Percentiles rank a stretch among this genome's conserved stretches.
Evolutionary conservation across 2,329 filamentous ascomycete species (phyloP).

Genomic region (Aspergillus sp.): DNA sequence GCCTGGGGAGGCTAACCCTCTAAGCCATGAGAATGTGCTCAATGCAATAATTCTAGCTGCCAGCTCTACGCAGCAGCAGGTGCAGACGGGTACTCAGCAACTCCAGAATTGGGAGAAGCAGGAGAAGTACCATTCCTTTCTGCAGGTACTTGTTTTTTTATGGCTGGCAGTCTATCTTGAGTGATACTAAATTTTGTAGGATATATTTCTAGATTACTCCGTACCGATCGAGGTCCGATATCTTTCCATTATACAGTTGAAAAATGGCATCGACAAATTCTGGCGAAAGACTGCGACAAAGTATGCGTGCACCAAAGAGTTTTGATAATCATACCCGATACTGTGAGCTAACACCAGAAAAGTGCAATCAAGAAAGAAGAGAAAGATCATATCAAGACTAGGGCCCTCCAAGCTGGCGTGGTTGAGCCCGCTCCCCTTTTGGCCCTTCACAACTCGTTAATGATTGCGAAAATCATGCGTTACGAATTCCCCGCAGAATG

Average conservation of each 20-base stretch:
- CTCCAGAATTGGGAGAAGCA: constrained; percentile 67
- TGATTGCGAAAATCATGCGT: constrained; percentile 80
- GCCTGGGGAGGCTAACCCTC: constrained; percentile 72
- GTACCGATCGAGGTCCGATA: constrained; percentile 76
- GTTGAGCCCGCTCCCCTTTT: constrained; percentile 71
- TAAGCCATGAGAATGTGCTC: constrained; percentile 60
- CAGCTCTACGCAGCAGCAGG: constrained; percentile 60
- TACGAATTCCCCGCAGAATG: constrained; percentile 88
- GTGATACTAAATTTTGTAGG: constrained; percentile 41
- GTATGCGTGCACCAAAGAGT: constrained; percentile 29
- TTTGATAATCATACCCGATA: not conserved
- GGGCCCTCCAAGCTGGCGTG: constrained; percentile 71
- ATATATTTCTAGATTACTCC: constrained; percentile 74
- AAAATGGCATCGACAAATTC: constrained; percentile 93
- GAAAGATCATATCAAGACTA: constrained; percentile 69
- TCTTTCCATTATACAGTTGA: constrained; percentile 87
- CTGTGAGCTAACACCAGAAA: constrained; percentile 12
- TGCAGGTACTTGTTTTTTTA: constrained; percentile 54
- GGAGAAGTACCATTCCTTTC: constrained; percentile 60
- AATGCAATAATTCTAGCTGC: constrained; percentile 60
- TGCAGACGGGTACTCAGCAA: constrained; percentile 64
- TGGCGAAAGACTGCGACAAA: constrained; percentile 79
- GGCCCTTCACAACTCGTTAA: constrained; percentile 81
- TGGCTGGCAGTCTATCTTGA: not conserved
- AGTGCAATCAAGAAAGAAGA: constrained; percentile 63